phyloP scores from a whole-genome alignment of 2,329 filamentous ascomycete genomes.

The Fusarium dlaminii region DNA sequence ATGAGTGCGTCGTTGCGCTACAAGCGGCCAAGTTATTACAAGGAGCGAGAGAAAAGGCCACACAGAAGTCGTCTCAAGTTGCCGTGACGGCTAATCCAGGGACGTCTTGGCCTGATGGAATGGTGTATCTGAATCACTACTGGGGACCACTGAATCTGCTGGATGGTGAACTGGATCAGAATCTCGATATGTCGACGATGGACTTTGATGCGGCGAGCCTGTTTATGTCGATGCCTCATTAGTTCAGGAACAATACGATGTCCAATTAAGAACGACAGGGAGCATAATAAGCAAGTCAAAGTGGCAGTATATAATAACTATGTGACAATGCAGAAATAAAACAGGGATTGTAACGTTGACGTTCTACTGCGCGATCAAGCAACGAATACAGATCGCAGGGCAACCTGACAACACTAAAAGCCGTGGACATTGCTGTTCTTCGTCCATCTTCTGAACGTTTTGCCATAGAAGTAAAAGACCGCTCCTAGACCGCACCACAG shows the following conservation, averaged over 20 bases:
- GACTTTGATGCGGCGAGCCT: constrained; percentile 50
- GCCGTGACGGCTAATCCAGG: not conserved
- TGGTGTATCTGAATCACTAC: not conserved
- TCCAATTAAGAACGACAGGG: rapidly evolving
- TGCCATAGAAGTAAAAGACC: not conserved
- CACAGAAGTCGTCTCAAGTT: not conserved
- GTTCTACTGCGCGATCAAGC: rapidly evolving
- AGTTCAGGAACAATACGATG: constrained; percentile 58
- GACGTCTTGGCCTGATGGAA: not conserved
- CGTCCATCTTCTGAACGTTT: not conserved
- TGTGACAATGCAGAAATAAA: too few species aligned
- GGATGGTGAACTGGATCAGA: not conserved
- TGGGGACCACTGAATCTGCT: not conserved
- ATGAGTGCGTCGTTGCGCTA: not conserved
- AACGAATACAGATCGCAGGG: not conserved
- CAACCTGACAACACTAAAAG: not conserved
- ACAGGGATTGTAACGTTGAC: rapidly evolving
- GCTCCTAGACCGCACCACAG: not conserved
- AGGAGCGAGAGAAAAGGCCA: not conserved
- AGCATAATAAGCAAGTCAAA: rapidly evolving
- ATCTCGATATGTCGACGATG: not conserved
- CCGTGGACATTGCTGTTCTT: constrained; percentile 3
- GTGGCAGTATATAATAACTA: not conserved
- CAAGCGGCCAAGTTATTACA: not conserved
- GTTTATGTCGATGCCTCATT: constrained; percentile 91